A percentile compares a stretch with the other conserved stretches of the same genome.
These are phyloP conservation scores for Penicillium sp. DNA, from an alignment of 2,329 filamentous ascomycete genomes.

Conservation along the genomic window DNA sequence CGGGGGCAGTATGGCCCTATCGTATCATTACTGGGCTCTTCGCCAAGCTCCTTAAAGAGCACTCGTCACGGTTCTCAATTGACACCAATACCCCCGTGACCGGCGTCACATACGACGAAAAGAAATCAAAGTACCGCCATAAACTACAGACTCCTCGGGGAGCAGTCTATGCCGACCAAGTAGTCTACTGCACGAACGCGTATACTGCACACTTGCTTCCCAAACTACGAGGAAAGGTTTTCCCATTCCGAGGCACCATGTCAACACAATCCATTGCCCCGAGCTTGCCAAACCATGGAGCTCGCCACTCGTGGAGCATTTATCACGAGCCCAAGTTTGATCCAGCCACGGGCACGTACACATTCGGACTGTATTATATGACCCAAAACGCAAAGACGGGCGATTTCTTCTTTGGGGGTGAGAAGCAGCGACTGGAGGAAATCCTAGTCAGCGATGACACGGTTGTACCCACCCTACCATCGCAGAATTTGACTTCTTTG, in stretches of 20 bases:
- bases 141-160: conserved; percentile 52
- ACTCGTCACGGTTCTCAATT: conserved; percentile 21
- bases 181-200: conserved; percentile 49
- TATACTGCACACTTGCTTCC: conserved; percentile 46
- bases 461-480: background rate
- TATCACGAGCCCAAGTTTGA: conserved; percentile 8
- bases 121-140: conserved; percentile 32
- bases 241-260: conserved; percentile 8
- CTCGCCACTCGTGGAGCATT: conserved; percentile 9
- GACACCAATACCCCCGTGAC: conserved; percentile 29
- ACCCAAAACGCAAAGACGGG: conserved; percentile 9
- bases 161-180: conserved; percentile 48
- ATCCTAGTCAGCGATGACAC: conserved; percentile 10
- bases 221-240: conserved; percentile 33
- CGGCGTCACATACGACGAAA: conserved; percentile 9
- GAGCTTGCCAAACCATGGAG: conserved; percentile 1
- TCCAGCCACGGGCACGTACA: conserved; percentile 1
- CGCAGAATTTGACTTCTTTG: conserved; percentile 1
- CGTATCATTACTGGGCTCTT: conserved; percentile 26
- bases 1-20: conserved; percentile 30
- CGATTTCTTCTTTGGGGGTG: conserved; percentile 9
- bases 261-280: conserved; percentile 2
- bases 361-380: conserved; percentile 8
- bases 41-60: conserved; percentile 17
- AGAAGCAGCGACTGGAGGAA: conserved; percentile 8